These are phyloP conservation scores for Boletellus deceptivus DNA, from an alignment of 1,284 basidiomycete species.

Conservation along the genomic window DNA sequence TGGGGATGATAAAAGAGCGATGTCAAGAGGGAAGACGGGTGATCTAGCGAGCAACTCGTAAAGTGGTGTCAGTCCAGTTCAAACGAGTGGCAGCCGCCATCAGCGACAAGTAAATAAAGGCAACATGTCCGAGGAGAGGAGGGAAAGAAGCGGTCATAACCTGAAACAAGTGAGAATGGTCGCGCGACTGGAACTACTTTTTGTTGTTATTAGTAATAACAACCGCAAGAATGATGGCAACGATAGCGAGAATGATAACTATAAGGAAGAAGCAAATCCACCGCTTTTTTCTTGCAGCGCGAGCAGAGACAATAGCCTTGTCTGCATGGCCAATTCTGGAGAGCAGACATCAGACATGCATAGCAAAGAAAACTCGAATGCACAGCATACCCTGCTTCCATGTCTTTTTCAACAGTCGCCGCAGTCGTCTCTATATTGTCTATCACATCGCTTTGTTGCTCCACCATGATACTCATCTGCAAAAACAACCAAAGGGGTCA, in stretches of 20 bases:
- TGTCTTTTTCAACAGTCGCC: constrained; percentile 71
- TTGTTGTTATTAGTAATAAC: constrained; percentile 39
- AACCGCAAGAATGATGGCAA: constrained; percentile 62
- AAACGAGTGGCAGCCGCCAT: constrained; percentile 21
- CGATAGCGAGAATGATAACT: constrained; percentile 61
- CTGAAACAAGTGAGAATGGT: neutral
- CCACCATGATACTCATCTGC: constrained; percentile 86
- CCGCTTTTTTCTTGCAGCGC: constrained; percentile 87
- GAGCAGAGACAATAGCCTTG: constrained; percentile 86
- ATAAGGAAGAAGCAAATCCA: constrained; percentile 87
- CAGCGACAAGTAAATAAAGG: constrained; percentile 5
- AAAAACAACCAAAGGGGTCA: constrained; percentile 4
- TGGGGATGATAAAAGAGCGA: constrained; percentile 17
- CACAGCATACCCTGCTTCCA: constrained; percentile 67
- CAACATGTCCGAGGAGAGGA: constrained; percentile 15
- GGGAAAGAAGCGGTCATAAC: neutral
- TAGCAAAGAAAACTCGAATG: neutral
- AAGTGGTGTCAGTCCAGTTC: constrained; percentile 12
- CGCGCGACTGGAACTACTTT: constrained; percentile 17
- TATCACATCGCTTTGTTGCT: constrained; percentile 90
- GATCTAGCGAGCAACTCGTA: constrained; percentile 17
- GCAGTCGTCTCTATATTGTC: constrained; percentile 78
- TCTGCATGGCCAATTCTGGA: constrained; percentile 75
- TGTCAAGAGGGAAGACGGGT: neutral
- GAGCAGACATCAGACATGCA: constrained; percentile 6